These are phyloP conservation scores for Penicillium concentricum DNA, from an alignment of 2,329 filamentous ascomycete species.

Conservation along the genomic window DNA sequence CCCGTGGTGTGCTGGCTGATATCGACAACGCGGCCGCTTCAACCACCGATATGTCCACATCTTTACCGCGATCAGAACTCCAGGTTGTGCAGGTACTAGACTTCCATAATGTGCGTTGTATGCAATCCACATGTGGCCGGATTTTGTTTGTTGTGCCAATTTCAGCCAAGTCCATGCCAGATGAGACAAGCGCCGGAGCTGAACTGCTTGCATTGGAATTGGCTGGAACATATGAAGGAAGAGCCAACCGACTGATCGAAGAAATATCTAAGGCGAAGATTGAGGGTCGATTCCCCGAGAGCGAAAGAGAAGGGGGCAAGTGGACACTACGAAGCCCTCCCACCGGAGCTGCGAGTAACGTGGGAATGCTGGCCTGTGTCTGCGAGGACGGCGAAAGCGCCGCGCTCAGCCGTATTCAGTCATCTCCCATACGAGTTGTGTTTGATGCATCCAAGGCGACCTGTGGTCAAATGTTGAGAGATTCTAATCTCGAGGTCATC, in stretches of 20 bases:
- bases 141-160: constrained; percentile 39
- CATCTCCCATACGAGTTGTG: constrained; percentile 37
- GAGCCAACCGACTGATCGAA: constrained; percentile 73
- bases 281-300: constrained; percentile 78
- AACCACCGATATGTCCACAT: constrained; percentile 24
- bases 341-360: constrained; percentile 57
- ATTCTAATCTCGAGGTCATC: constrained; percentile 46
- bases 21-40: constrained; percentile 75
- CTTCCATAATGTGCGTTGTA: constrained; percentile 70
- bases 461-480: constrained; percentile 31
- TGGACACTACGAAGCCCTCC: constrained; percentile 74
- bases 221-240: constrained; percentile 73
- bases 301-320: constrained; percentile 74
- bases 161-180: constrained; percentile 20
- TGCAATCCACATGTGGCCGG: constrained; percentile 42
- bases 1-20: constrained; percentile 77
- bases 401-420: constrained; percentile 51
- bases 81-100: constrained; percentile 71
- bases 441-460: constrained; percentile 36
- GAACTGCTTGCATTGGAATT: constrained; percentile 68
- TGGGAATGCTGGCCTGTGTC: constrained; percentile 51
- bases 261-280: constrained; percentile 84
- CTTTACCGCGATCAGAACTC: constrained; percentile 60
- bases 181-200: constrained; percentile 20
- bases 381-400: constrained; percentile 44